Evolutionary conservation across 2,329 filamentous ascomycete species (phyloP).

Genomic region (Fusarium guadeloupense): DNA sequence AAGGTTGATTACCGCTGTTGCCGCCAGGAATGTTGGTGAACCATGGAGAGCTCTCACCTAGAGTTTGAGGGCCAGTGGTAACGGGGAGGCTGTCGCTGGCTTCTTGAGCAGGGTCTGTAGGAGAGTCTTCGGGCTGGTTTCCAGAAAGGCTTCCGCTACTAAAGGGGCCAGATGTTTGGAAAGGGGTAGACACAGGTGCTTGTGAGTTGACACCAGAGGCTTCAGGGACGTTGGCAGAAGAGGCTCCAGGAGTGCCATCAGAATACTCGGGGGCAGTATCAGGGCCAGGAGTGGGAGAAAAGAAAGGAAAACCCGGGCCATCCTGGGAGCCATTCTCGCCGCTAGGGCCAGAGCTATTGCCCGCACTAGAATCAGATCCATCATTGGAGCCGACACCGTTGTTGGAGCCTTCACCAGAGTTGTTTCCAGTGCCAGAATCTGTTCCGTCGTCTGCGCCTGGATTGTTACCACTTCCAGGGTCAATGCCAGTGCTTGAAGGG

Average conservation of each 20-base stretch:
- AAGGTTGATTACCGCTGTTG: slow-evolving; percentile 8
- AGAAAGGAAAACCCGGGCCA: slow-evolving; percentile 5
- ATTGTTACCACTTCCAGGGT: neutral
- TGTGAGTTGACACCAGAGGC: slow-evolving; percentile 22
- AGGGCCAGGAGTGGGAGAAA: slow-evolving; percentile 22
- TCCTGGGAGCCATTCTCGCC: slow-evolving; percentile 17
- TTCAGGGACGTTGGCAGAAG: slow-evolving; percentile 26
- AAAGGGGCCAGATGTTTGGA: slow-evolving; percentile 17
- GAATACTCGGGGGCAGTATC: slow-evolving; percentile 38
- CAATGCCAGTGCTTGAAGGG: slow-evolving; percentile 11
- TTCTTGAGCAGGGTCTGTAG: slow-evolving; percentile 24
- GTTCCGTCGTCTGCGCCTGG: slow-evolving; percentile 1
- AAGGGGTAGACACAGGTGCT: slow-evolving; percentile 23
- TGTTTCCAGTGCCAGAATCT: slow-evolving; percentile 17
- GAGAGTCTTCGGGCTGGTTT: slow-evolving; percentile 13
- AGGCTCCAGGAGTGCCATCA: slow-evolving; percentile 19
- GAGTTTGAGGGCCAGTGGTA: slow-evolving; percentile 24
- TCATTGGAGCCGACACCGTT: slow-evolving; percentile 2
- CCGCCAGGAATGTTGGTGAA: slow-evolving; percentile 20
- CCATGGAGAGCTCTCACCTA: slow-evolving; percentile 24
- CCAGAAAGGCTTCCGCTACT: slow-evolving; percentile 20
- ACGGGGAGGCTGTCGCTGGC: slow-evolving; percentile 31
- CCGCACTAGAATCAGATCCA: neutral
- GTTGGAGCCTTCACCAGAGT: neutral
- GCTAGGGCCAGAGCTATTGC: slow-evolving; percentile 4